Evolutionary conservation across 1,284 basidiomycete genomes (phyloP), one percentile per base, ranked within the genome.

Genomic region (Puccinia triticina): DNA sequence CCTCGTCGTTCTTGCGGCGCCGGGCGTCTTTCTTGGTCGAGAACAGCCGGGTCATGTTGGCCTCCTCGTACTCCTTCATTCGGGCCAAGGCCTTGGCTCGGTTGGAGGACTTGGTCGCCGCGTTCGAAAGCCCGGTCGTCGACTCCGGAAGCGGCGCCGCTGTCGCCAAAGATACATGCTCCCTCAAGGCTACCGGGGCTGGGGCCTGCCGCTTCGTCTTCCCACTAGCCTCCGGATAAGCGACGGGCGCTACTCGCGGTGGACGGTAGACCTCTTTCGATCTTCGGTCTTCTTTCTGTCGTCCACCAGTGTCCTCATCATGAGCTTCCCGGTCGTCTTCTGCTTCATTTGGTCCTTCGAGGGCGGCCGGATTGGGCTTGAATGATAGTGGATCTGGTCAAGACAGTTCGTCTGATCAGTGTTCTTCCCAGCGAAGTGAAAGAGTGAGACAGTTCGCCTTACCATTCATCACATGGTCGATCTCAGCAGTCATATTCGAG

Each of bases 21-120:
- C 90, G 91, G 29, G 91, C 90, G 79, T 98, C 96, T 86, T 92
- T 92, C 90, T 98, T 98, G 87, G 92, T 93, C 90, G 95, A 93
- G 83, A 96, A 90, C 80, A 98, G 87, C 80, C 96, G 91, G 40
- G 93, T 95, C 89, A 98, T 95, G 87, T 98, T 96, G 79, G 94
- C 94, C 88, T 98, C 96, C 88, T 99, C 96, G 87, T 94, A 99
- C 84, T 94, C 93, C 77, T 91, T 91, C 89, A 98, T 92, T 18
- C 92, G 91, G 84, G 92, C 91, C 83, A 98, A 89, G 84, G 94
- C 92, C 50, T 91, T 90, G 12, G 93, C 93, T 34, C 94, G 92
- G 29, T 90, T 89, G 1, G 92, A 92, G 61, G 87, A 53, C 21
- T 46, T 55, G 40, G 78, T 37, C 0, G 78, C 67, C 46, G 78